Base-by-base conservation (phyloP, 495 filamentous ascomycete species). In the Rusavskia elegans region DNA sequence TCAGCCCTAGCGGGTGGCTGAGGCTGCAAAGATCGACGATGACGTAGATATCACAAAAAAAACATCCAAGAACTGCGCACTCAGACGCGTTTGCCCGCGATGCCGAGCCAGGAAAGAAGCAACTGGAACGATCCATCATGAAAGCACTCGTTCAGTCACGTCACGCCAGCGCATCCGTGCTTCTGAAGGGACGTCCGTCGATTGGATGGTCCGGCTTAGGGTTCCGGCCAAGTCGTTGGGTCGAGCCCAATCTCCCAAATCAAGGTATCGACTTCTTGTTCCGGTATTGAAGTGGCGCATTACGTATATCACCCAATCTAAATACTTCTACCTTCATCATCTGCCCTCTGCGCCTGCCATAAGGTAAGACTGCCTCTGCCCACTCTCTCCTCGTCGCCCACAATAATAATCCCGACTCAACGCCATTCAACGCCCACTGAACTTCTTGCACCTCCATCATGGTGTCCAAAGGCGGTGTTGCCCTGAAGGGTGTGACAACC, bases 401-500 rank as follows among this genome's bases (percentile, higher is more conserved):
- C 40, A n/a, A 1, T 19, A 8, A 17, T 9, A 8, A 10, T 19
- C 5, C 8, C 6, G 8, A 42, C n/a, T 13, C 40, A 19, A n/a
- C 38, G 8, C 3, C 38, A 19, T 4, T 11, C 13, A 40, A 40
- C 38, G 4, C 5, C 14, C 38, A n/a, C 38, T 19, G 13, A 16
- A 21, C 25, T 27, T 3, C 25, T 27, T 27, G 25, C 20, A 45
- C 21, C 14, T n/a, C 32, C 48, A 50, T 23, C 38, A 52, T 44
- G 50, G 25, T 44, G 17, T 21, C 17, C 23, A 52, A 52, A 17
- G 50, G n/a, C 5, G 50, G 69, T 7, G 60, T 74, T 5, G 69
- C 70, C 0, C 59, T 75, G 19, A 69, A 71, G 8, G 68, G 69
- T 56, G 73, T 72, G 57, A 64, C 81, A 54, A 76, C 80, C 55